These are phyloP conservation scores for Rhytidiadelphus loreus DNA, from an alignment of 225 moss, liverwort and hornwort species.

Conservation along the genomic window DNA sequence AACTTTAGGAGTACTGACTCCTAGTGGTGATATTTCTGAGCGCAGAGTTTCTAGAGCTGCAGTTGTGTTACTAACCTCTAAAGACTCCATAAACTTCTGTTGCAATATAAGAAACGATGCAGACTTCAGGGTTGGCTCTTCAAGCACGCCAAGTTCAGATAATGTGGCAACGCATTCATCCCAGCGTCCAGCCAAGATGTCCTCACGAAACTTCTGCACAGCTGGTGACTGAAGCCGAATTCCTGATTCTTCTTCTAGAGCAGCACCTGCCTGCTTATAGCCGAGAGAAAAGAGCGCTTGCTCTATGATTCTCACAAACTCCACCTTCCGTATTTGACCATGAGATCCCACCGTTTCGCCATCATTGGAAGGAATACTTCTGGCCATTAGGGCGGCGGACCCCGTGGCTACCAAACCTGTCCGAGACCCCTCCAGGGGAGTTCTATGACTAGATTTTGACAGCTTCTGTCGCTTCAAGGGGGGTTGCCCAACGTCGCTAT, in stretches of 20 bases:
- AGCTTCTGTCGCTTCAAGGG: constrained; percentile 96
- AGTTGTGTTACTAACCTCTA: constrained; percentile 63
- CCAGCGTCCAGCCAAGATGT: constrained; percentile 83
- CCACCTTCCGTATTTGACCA: constrained; percentile 92
- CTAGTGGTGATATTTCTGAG: constrained; percentile 92
- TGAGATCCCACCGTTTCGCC: constrained; percentile 89
- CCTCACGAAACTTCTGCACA: constrained; percentile 83
- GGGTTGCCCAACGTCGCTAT: constrained; percentile 99
- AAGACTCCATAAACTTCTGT: constrained; percentile 95
- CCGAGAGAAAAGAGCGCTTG: constrained; percentile 94
- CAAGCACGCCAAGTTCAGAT: constrained; percentile 62
- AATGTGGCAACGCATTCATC: constrained; percentile 78
- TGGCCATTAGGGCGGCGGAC: constrained; percentile 98
- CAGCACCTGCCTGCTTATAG: constrained; percentile 74
- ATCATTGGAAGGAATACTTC: constrained; percentile 71
- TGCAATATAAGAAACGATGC: constrained; percentile 86
- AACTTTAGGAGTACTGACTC: constrained; percentile 77
- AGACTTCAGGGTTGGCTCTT: constrained; percentile 63
- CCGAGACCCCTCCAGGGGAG: constrained; percentile 61
- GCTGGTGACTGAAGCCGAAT: constrained; percentile 81
- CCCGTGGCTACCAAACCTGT: constrained; percentile 67
- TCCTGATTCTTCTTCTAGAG: constrained; percentile 88
- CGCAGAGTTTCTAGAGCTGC: constrained; percentile 77
- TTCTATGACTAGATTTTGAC: constrained; percentile 53
- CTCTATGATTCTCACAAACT: constrained; percentile 93